phyloP scores from a whole-genome alignment of 768 basidiomycete genomes.

The Clavulina sp. region DNA sequence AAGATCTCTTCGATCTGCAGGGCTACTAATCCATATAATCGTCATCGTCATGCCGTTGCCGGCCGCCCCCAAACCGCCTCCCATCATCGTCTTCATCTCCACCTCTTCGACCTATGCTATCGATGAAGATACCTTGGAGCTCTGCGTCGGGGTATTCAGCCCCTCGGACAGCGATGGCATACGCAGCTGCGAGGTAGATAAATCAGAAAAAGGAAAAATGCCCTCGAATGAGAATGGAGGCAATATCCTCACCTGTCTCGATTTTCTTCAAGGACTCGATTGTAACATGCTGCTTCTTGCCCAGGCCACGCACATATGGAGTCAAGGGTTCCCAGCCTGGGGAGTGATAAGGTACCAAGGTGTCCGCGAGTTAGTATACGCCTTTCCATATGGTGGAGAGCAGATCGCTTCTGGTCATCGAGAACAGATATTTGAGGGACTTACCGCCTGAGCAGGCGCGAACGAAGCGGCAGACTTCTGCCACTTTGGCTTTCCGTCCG shows the following conservation, averaged over 20 bases:
- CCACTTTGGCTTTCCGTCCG: constrained; percentile 27
- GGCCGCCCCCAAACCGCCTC: too few species aligned
- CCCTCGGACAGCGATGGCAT: constrained; percentile 10
- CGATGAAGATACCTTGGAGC: too few species aligned
- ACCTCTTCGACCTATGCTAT: too few species aligned
- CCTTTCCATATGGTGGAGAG: too few species aligned
- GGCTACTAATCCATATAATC: too few species aligned
- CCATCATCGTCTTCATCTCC: too few species aligned
- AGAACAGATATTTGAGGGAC: constrained; percentile 9
- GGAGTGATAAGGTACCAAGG: neutral
- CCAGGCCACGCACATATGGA: constrained; percentile 50
- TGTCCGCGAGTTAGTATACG: neutral
- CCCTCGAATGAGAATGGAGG: neutral
- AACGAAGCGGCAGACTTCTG: constrained; percentile 51
- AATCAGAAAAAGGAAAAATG: neutral
- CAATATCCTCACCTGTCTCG: constrained; percentile 51
- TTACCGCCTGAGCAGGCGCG: constrained; percentile 53
- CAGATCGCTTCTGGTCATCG: constrained; percentile 1
- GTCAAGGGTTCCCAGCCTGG: constrained; percentile 66
- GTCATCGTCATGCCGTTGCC: too few species aligned
- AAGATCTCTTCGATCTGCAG: too few species aligned
- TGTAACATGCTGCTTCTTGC: constrained; percentile 80
- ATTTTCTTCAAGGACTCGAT: constrained; percentile 83
- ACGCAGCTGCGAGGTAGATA: constrained; percentile 8
- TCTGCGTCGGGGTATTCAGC: constrained; percentile 9